Base-by-base conservation (phyloP, 306 rosid genomes). In the Vigna nakashimae region DNA sequence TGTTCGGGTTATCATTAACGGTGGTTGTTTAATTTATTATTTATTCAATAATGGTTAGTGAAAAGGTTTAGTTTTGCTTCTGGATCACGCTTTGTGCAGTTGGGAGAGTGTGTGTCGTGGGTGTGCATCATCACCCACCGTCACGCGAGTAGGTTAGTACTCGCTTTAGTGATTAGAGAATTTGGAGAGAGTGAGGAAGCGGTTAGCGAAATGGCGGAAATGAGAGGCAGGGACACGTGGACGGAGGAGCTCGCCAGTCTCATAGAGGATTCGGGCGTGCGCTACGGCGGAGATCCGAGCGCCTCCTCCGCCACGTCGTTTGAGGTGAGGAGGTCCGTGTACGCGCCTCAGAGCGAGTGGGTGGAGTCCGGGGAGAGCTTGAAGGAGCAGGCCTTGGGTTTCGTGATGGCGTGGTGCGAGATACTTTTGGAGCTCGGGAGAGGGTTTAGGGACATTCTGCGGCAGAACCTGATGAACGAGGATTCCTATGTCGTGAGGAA, bases 331-430 rank as follows among this genome's bases (percentile, higher is more conserved):
- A 64, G 80, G 62, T 51, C 82, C 64, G 87, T 46, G 55, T 69
- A 79, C 68, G 73, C 24, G 24, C 48, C 69, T 13, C 69, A 9
- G 40, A 65, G 50, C 17, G 86, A 82, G 52, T 71, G 84, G 15
- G 92, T 16, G 50, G 86, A 82, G 52, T 71, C 85, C 15, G 92
- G 18, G 50, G 88, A 95, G 92, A 91, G 87, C 82, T 85, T 91
- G 40, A 95, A 82, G 88, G 98, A 91, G 16, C 97, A 95, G 71
- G 90, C 91, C 2, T 72, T 89, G 81, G 98, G 98, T 0, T 95
- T 90, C 49, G 87, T 87, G 22, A 81, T 91, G 83, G 98, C 98
- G 1, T 92, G 96, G 97, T 94, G 91, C 13, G 98, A 95, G 87
- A 92, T 95, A 55, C 86, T 91, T 0, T 10, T 85, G 86, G 98